Evolutionary conservation across 768 basidiomycete species (phyloP).

Genomic region (Pleurotus djamor): DNA sequence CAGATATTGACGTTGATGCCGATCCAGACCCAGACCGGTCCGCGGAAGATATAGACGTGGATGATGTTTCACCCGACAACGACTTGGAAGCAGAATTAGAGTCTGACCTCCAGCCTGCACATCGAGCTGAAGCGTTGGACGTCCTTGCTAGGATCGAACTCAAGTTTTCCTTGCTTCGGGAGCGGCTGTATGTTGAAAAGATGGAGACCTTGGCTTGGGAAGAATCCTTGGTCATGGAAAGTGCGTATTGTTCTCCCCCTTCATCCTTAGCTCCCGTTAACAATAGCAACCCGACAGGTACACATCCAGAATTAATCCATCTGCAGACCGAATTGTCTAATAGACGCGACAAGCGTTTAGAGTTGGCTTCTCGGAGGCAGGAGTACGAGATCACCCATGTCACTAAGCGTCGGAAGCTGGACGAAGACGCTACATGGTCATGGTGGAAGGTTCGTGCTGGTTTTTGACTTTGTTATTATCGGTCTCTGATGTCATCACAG

Average conservation of each 20-base stretch:
- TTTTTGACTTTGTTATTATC: not conserved
- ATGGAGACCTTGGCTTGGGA: constrained; percentile 92
- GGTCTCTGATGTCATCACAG: constrained; percentile 33
- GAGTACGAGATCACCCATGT: constrained; percentile 65
- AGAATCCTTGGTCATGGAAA: constrained; percentile 74
- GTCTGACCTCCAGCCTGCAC: constrained; percentile 75
- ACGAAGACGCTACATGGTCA: constrained; percentile 81
- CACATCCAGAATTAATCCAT: constrained; percentile 85
- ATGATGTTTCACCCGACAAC: constrained; percentile 35
- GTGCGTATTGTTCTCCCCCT: constrained; percentile 39
- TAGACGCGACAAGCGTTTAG: constrained; percentile 78
- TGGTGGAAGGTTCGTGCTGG: constrained; percentile 77
- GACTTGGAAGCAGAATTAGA: constrained; percentile 51
- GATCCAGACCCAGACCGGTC: constrained; percentile 22
- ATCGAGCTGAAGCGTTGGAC: constrained; percentile 86
- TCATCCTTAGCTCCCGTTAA: constrained; percentile 4
- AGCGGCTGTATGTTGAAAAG: constrained; percentile 89
- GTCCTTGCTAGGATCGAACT: constrained; percentile 88
- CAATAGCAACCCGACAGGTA: constrained; percentile 40
- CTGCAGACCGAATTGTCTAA: constrained; percentile 77
- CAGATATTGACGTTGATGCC: constrained; percentile 14
- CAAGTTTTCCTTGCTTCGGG: constrained; percentile 85
- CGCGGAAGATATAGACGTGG: constrained; percentile 27
- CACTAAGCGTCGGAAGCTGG: constrained; percentile 57
- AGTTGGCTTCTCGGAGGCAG: constrained; percentile 75